A percentile compares a stretch with the other conserved stretches of the same genome.
These are phyloP conservation scores for Microbotryum silenes-acaulis DNA, from an alignment of 1,284 basidiomycete genomes.

Conservation along the genomic window DNA sequence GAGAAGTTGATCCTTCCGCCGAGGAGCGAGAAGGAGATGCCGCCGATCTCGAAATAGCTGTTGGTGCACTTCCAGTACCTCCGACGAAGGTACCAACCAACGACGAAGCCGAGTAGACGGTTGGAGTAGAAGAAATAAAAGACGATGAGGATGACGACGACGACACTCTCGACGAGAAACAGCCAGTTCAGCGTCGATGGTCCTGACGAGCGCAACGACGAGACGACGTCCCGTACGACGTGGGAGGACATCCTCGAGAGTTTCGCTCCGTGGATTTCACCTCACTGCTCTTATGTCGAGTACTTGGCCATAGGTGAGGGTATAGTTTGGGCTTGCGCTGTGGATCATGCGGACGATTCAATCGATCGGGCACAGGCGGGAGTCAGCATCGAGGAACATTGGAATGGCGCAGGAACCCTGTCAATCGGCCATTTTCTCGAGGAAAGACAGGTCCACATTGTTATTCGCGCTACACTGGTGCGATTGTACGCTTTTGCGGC, in stretches of 20 bases:
- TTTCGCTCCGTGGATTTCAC: too few relatives aligned
- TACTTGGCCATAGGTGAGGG: too few relatives aligned
- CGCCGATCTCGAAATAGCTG: conserved; percentile 66
- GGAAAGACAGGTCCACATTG: too few relatives aligned
- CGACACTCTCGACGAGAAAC: conserved; percentile 52
- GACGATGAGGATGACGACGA: conserved; percentile 57
- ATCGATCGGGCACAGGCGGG: too few relatives aligned
- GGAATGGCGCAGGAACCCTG: too few relatives aligned
- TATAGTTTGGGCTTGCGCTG: too few relatives aligned
- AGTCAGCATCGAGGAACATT: too few relatives aligned
- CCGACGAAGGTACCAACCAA: conserved; percentile 55
- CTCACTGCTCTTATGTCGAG: too few relatives aligned
- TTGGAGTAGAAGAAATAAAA: conserved; percentile 83
- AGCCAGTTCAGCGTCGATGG: conserved; percentile 40
- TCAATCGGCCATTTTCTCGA: too few relatives aligned
- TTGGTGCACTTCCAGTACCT: conserved; percentile 62
- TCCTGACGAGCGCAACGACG: conserved; percentile 3
- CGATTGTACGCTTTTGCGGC: too few relatives aligned
- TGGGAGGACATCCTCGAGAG: neutral
- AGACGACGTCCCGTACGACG: conserved; percentile 5
- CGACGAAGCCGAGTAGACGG: conserved; percentile 61
- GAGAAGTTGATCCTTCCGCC: conserved; percentile 77
- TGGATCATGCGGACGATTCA: too few relatives aligned
- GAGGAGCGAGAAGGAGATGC: conserved; percentile 77
- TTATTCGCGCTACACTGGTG: too few relatives aligned